Evolutionary conservation across 2,329 filamentous ascomycete genomes (phyloP).

Genomic region (Myriosclerotinia curreyana): DNA sequence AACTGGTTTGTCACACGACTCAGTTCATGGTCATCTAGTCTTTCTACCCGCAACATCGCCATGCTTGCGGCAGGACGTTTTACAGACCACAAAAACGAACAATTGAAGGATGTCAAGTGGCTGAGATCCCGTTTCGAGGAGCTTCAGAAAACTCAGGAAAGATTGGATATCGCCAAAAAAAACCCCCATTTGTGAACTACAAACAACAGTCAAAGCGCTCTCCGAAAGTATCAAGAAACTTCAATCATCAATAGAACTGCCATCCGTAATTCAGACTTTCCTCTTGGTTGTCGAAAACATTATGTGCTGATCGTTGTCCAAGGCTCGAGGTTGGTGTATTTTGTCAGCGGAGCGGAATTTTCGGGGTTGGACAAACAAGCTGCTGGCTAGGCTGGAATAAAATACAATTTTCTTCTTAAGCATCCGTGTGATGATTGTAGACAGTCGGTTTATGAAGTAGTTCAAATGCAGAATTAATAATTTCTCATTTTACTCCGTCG

Average conservation of each 20-base stretch:
- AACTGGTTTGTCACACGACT: no score
- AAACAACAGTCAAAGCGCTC: background rate
- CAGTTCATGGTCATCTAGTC: background rate
- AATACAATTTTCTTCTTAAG: no score
- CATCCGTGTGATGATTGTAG: no score
- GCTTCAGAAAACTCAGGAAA: background rate
- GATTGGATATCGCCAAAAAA: background rate
- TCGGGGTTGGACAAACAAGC: background rate
- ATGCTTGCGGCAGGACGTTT: background rate
- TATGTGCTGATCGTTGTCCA: background rate
- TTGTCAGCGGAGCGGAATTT: no score
- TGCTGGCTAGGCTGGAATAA: background rate
- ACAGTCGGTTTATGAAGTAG: no score
- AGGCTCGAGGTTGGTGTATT: background rate
- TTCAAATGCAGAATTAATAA: no score
- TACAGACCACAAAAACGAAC: background rate
- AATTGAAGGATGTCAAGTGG: background rate
- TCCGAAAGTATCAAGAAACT: background rate
- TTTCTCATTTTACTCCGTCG: no score
- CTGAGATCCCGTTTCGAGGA: background rate
- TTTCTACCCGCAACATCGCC: background rate
- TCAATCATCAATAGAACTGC: background rate
- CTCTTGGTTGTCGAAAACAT: no score
- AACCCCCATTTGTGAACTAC: background rate
- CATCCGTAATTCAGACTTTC: no score